Evolutionary conservation across 2,329 filamentous ascomycete genomes (phyloP).

Genomic region (Trematosphaeria pertusa): DNA sequence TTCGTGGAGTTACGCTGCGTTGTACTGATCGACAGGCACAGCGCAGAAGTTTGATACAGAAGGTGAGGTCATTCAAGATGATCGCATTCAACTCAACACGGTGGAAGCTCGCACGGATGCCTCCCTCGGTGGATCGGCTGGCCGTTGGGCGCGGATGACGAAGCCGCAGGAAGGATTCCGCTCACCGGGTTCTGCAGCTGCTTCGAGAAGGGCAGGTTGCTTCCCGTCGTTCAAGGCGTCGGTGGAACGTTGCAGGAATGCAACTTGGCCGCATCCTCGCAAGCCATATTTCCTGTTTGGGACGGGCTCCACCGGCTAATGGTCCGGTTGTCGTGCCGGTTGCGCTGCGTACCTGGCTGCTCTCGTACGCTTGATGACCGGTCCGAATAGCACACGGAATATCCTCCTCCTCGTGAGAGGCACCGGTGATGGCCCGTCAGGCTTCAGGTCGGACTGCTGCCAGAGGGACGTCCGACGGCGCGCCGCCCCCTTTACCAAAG

Average conservation of each 20-base stretch:
- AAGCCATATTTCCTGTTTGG: conserved; percentile 33
- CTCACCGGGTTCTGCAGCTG: conserved; percentile 12
- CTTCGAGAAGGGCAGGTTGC: conserved; percentile 22
- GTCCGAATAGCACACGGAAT: conserved; percentile 21
- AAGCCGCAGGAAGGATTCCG: conserved; percentile 11
- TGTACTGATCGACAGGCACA: no score
- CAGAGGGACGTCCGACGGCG: conserved; percentile 10
- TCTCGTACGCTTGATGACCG: conserved; percentile 22
- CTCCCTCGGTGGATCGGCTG: conserved; percentile 13
- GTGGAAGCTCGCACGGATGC: no score
- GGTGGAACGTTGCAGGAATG: conserved; percentile 38
- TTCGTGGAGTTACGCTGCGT: no score
- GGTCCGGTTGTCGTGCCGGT: conserved; percentile 28
- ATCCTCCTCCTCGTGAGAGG: conserved; percentile 9
- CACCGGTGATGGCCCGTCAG: no score
- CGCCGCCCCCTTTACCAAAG: conserved; percentile 31
- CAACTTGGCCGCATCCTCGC: conserved; percentile 23
- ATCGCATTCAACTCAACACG: no score
- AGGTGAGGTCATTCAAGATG: conserved; percentile 26
- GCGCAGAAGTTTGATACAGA: conserved; percentile 10
- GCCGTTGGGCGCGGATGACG: conserved; percentile 8
- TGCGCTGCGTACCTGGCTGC: conserved; percentile 21
- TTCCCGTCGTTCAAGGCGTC: conserved; percentile 17
- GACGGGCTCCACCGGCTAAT: conserved; percentile 34
- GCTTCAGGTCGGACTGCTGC: no score